Evolutionary conservation across 305 asterid genomes (phyloP), one percentile per base, ranked within the genome.

Genomic region (Fraxinus sp.): DNA sequence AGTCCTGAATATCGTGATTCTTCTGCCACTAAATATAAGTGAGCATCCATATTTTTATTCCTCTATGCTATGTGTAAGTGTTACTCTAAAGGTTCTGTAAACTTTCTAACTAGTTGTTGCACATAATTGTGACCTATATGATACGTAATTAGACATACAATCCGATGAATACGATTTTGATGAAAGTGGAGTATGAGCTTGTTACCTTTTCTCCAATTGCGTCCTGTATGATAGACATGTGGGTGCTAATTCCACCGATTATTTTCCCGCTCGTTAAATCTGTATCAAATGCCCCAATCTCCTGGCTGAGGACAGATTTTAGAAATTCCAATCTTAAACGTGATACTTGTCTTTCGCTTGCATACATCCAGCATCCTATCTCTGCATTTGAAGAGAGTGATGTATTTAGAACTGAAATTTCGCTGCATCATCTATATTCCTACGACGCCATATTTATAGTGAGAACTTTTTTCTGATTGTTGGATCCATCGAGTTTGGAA

Each of bases 131-230:
- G n/a, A 64, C 35, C 30, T 64, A 13, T 64, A 64, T 64, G 28
- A 22, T 13, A 22, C 16, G 11, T 64, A 49, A 49, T 49, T 49
- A 49, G 59, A 55, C 24, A 55, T n/a, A 55, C 66, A n/a, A 32
- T 36, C 41, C 16, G 33, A 41, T 36, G 70, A 71, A 74, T 4
- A 36, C n/a, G 16, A 75, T 74, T 64, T 16, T 13, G 22, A 41
- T 13, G 44, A 3, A 30, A 55, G 6, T 16, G 8, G 49, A 78
- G n/a, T 52, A 80, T 62, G 41, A 78, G 84, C 39, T 36, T 18
- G 35, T 79, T 84, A 94, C 98, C 98, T 94, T 94, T 84, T 94
- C 98, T 62, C 97, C 97, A 57, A 94, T 93, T 36, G 98, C 95
- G 10, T 94, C 97, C 83, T 94, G 98, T 79, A 94, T 90, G 89